Percentiles rank a stretch among this genome's conserved stretches.
Evolutionary conservation across 805 yeast species (phyloP).

Genomic region (Komagataella mondaviorum): DNA sequence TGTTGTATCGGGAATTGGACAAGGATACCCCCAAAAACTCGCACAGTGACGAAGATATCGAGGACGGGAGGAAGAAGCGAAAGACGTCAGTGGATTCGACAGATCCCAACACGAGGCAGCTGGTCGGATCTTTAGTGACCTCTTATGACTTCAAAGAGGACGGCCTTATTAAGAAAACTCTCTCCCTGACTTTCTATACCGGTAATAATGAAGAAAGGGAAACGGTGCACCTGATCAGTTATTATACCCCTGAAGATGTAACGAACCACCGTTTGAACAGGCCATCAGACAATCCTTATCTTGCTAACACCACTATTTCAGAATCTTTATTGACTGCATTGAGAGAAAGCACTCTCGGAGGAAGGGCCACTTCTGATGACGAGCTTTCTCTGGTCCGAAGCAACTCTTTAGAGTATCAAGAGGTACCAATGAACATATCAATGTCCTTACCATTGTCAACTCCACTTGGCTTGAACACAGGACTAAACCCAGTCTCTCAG

Average conservation of each 20-base stretch:
- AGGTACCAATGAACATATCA: background rate
- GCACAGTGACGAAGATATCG: conserved; percentile 11
- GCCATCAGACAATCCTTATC: conserved; percentile 39
- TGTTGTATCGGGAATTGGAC: conserved; percentile 66
- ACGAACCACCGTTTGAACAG: conserved; percentile 35
- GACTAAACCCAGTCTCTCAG: background rate
- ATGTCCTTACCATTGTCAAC: background rate
- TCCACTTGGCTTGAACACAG: background rate
- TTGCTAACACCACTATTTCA: conserved; percentile 35
- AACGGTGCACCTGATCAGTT: conserved; percentile 64
- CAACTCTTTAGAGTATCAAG: conserved; percentile 1
- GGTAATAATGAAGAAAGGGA: conserved; percentile 13
- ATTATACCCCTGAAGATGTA: conserved; percentile 70
- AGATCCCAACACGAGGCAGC: conserved; percentile 18
- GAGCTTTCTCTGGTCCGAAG: conserved; percentile 30
- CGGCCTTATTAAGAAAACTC: conserved; percentile 76
- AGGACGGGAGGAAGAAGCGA: conserved; percentile 1
- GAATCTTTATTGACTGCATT: conserved; percentile 39
- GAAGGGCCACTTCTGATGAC: conserved; percentile 31
- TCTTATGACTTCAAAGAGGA: conserved; percentile 52
- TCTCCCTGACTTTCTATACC: conserved; percentile 39
- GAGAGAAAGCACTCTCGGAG: conserved; percentile 46
- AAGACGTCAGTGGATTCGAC: background rate
- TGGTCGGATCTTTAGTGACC: conserved; percentile 44
- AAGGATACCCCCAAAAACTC: conserved; percentile 15